These are phyloP conservation scores for Ogataea haglerorum DNA, from an alignment of 805 yeast genomes.

Conservation along the genomic window DNA sequence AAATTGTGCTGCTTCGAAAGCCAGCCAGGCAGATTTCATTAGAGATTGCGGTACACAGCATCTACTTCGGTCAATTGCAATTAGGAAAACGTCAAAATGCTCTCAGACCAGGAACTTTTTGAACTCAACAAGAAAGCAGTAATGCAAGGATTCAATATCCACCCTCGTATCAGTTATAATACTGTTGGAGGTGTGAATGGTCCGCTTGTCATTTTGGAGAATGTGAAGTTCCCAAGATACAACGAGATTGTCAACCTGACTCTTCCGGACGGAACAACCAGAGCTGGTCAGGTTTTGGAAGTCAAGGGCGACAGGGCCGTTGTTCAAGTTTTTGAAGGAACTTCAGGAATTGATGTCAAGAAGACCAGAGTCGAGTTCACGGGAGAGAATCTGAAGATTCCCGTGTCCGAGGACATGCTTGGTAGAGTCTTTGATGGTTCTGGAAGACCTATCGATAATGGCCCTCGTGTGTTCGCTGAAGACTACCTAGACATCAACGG, in stretches of 20 bases:
- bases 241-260: slow-evolving; percentile 97
- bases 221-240: slow-evolving; percentile 84
- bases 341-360: slow-evolving; percentile 97
- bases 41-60: slow-evolving; percentile 8
- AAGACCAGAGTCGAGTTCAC: slow-evolving; percentile 97
- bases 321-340: slow-evolving; percentile 99
- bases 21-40: slow-evolving; percentile 12
- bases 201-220: slow-evolving; percentile 87
- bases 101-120: slow-evolving; percentile 41
- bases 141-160: slow-evolving; percentile 83
- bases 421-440: slow-evolving; percentile 99
- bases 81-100: slow-evolving; percentile 21
- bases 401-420: slow-evolving; percentile 94
- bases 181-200: slow-evolving; percentile 99
- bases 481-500: slow-evolving; percentile 98
- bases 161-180: slow-evolving; percentile 89
- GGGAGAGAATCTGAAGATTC: slow-evolving; percentile 87
- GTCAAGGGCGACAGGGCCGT: slow-evolving; percentile 96
- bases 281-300: slow-evolving; percentile 98
- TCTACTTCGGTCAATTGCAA: slow-evolving; percentile 9
- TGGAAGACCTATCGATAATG: slow-evolving; percentile 97
- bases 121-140: slow-evolving; percentile 91
- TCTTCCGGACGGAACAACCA: slow-evolving; percentile 87
- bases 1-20: slow-evolving; percentile 15
- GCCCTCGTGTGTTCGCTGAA: slow-evolving; percentile 98